A percentile compares a stretch with the other conserved stretches of the same genome.
These are phyloP conservation scores for Furcasterigmium sp. DNA, from an alignment of 2,329 filamentous ascomycete species.

Conservation along the genomic window DNA sequence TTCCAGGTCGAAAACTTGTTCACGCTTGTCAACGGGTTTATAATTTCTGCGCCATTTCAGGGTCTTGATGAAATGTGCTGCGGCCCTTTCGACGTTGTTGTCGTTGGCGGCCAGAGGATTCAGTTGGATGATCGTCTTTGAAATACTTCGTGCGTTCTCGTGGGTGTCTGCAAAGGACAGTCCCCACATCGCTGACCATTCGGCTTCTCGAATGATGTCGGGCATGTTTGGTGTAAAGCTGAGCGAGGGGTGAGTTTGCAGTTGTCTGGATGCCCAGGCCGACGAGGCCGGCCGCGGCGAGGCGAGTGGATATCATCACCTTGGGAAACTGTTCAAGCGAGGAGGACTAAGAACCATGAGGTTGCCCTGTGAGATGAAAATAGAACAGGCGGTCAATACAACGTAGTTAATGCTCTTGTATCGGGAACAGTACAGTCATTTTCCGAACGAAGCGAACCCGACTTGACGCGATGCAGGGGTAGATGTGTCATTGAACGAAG, in stretches of 20 bases:
- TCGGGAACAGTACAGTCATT: no score
- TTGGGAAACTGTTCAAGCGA: no score
- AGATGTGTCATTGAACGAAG: no score
- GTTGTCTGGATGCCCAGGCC: not conserved
- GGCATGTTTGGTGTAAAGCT: slow-evolving; percentile 35
- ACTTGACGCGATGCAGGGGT: no score
- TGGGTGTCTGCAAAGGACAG: slow-evolving; percentile 59
- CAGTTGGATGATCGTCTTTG: slow-evolving; percentile 78
- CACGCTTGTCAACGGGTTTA: slow-evolving; percentile 58
- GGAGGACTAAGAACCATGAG: no score
- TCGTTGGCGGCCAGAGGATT: slow-evolving; percentile 93
- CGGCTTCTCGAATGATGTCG: slow-evolving; percentile 49
- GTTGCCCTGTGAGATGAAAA: no score
- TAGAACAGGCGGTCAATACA: no score
- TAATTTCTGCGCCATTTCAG: slow-evolving; percentile 78
- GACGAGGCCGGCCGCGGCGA: not conserved
- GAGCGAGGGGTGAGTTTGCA: slow-evolving; percentile 32
- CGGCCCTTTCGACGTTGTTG: slow-evolving; percentile 66
- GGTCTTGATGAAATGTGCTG: slow-evolving; percentile 72
- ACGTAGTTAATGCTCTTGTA: no score
- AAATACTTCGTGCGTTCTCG: slow-evolving; percentile 34
- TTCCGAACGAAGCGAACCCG: no score
- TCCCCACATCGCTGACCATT: slow-evolving; percentile 81
- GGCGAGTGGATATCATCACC: no score
- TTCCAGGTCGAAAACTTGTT: slow-evolving; percentile 57